Base-by-base conservation (phyloP, 495 filamentous ascomycete species). In the Rusavskia elegans region DNA sequence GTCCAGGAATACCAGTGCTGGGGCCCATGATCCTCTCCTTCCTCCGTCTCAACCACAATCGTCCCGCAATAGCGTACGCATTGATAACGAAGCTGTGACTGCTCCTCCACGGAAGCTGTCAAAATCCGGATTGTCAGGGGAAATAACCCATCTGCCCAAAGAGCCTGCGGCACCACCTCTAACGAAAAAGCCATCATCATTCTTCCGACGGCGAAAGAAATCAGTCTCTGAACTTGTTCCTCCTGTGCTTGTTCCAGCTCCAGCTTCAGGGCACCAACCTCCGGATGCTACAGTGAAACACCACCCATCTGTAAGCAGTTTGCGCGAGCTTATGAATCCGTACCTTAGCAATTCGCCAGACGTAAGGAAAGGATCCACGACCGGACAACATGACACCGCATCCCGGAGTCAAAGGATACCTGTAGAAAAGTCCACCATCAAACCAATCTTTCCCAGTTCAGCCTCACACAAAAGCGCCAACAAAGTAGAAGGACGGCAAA, bases 161-260 rank as follows among this genome's bases (percentile, higher is more conserved):
- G 74, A 70, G 64, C 57, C 54, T 14, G 52, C 64, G n/a, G 69
- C 68, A 29, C 77, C 76, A 23, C 70, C 73, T 2, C 76, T 96
- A 50, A 84, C 81, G 52, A 95, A 98, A 69, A 97, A 95, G 64
- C 77, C 83, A 4, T 94, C 89, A 1, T 82, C 81, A 0, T 96
- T 98, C 71, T 96, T 98, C 67, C 76, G 92, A 58, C 75, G 90
- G 56, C 77, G 92, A 57, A 98, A 98, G 75, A 87, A 85, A 68
- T 95, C 89, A 3, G 64, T 83, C 50, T 80, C 68, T 51, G 83
- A 77, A 61, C 73, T 62, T 53, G 62, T 64, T 30, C 73, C 69
- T 29, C 68, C 78, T 7, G 68, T 76, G 20, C 44, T 23, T 25
- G 58, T 75, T 38, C 67, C 66, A 39, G 46, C 48, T 42, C 55